Evolutionary conservation across 306 rosid genomes (phyloP).

Genomic region (Fagus crenata): DNA sequence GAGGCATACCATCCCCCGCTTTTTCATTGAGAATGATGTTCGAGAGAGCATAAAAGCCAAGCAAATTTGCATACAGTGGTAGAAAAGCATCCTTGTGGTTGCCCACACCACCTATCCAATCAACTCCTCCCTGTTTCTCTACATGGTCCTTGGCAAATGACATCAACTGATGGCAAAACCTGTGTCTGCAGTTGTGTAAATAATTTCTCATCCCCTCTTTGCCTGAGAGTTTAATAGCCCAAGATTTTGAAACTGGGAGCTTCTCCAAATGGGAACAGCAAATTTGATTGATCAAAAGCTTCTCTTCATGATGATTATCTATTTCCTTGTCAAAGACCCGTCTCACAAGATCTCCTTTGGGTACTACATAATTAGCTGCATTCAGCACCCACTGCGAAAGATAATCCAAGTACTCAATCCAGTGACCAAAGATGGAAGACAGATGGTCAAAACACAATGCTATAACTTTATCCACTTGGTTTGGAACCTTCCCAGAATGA

Average conservation of each 20-base stretch:
- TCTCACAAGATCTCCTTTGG: conserved; percentile 75
- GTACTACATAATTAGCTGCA: conserved; percentile 42
- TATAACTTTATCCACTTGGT: conserved; percentile 90
- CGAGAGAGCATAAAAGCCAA: conserved; percentile 72
- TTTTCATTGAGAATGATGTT: conserved; percentile 53
- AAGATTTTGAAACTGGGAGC: conserved; percentile 50
- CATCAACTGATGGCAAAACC: conserved; percentile 58
- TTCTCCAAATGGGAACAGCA: conserved; percentile 80
- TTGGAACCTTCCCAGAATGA: conserved; percentile 48
- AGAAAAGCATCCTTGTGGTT: conserved; percentile 97
- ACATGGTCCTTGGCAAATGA: conserved; percentile 53
- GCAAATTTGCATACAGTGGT: conserved; percentile 73
- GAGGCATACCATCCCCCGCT: conserved; percentile 30
- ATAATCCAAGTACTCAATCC: conserved; percentile 71
- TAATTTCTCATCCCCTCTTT: conserved; percentile 44
- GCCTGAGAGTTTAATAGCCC: conserved; percentile 29
- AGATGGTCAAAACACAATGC: conserved; percentile 75
- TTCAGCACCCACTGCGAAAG: conserved; percentile 60
- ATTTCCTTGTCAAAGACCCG: conserved; percentile 94
- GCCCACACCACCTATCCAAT: conserved; percentile 93
- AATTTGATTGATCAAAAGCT: conserved; percentile 74
- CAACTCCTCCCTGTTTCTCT: conserved; percentile 44
- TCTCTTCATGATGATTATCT: conserved; percentile 95
- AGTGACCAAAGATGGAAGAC: conserved; percentile 73
- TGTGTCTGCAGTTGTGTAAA: conserved; percentile 53